A percentile compares a stretch with the other conserved stretches of the same genome.
phyloP scores from a whole-genome alignment of 306 rosid genomes.

The Vicia villosa region DNA sequence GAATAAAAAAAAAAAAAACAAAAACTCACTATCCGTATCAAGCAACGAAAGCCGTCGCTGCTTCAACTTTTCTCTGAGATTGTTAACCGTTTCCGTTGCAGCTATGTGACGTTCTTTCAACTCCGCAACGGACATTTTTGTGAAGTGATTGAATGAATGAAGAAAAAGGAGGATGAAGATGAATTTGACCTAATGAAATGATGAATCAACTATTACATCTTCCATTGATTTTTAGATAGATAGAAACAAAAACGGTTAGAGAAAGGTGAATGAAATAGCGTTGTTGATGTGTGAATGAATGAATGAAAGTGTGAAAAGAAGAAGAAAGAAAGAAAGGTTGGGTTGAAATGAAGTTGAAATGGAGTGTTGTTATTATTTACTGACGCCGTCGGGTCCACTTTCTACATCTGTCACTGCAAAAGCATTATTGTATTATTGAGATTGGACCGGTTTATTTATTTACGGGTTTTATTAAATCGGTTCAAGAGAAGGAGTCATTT shows the following conservation, averaged over 20 bases:
- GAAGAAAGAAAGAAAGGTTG: not conserved
- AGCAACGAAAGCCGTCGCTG: slow-evolving; percentile 76
- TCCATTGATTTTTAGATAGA: not conserved
- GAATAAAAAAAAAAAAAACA: not conserved
- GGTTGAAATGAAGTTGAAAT: not conserved
- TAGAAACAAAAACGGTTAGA: not conserved
- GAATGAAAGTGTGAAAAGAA: not conserved
- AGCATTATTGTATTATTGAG: too few relatives aligned
- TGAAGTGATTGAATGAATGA: not conserved
- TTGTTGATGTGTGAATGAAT: not conserved
- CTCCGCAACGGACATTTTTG: slow-evolving; percentile 81
- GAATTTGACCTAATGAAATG: not conserved
- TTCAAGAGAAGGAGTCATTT: too few relatives aligned
- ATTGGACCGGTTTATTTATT: too few relatives aligned
- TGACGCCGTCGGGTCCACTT: slow-evolving; percentile 36
- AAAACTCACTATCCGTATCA: slow-evolving; percentile 68
- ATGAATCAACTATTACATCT: not conserved
- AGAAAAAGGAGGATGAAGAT: not conserved
- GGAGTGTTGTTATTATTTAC: slow-evolving; percentile 16
- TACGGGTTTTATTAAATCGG: too few relatives aligned
- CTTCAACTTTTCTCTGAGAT: slow-evolving; percentile 71
- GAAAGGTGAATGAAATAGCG: not conserved
- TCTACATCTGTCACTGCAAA: not conserved
- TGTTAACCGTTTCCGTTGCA: slow-evolving; percentile 78
- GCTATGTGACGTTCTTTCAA: slow-evolving; percentile 85